Base-by-base conservation (phyloP, 1,284 basidiomycete species). In the Laetiporus sulphureus region DNA sequence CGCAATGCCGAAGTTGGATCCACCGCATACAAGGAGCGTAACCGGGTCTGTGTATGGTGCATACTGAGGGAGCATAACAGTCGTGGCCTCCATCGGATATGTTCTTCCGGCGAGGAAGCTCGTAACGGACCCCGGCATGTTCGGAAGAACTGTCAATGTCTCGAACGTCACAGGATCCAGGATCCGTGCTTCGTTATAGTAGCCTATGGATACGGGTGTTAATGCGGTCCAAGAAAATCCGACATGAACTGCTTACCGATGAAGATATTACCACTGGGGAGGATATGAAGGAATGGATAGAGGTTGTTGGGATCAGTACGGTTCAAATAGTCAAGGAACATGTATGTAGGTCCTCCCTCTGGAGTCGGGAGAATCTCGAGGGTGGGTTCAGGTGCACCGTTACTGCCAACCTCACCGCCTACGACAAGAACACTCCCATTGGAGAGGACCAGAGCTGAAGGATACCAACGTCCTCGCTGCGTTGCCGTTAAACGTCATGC, bases 121-220 rank as follows among this genome's bases (percentile, higher is more conserved):
- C 48, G 79, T 83, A n/a, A 88, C 84, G 1, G 78, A 69, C 0
- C 75, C 83, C 1, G 89, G 86, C 42, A 86, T 75, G 48, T 84
- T 79, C 5, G 85, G 85, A 2, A 90, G 62, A 10, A 68, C 61
- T 3, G 60, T 64, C 40, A 77, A 58, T 0, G 84, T 87, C 19
- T 68, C 59, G 49, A 87, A 83, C 0, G 73, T 83, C 3, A 58
- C 63, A 1, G 79, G 75, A 47, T 88, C 72, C 12, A 87, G 66
- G 45, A 86, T 75, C n/a, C 84, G 75, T 0, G 85, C 85, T 58
- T 88, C 81, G 49, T 88, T 87, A 63, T 79, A 87, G 54, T 87
- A 86, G 2, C 72, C 80, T 83, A 43, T 35, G 8, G 45, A 16
- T 7, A 25, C 15, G 21, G 15, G 43, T 13, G 27, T 47, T 25